Evolutionary conservation across 2,329 filamentous ascomycete genomes (phyloP), one percentile per base, ranked within the genome.

Genomic region (Pestalotiopsis sp.): DNA sequence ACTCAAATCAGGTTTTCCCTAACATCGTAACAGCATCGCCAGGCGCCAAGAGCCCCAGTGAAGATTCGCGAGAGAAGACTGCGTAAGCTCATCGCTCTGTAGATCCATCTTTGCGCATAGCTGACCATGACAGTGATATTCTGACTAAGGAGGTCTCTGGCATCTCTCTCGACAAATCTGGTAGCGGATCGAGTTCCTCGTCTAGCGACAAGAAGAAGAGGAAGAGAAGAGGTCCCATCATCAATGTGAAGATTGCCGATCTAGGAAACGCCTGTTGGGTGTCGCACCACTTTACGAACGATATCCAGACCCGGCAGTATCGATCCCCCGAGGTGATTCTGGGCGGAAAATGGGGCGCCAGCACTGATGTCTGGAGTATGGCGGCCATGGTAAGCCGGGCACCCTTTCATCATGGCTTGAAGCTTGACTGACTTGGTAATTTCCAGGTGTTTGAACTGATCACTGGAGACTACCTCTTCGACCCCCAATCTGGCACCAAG

Each of bases 341-440:
- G 23, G 96, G 96, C 52, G 90, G 94, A 3, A 98, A 98, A 84
- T 99, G 96, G 96, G 96, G 96, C 73, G 96, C 96, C n/a, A 98
- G 95, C 79, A 98, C 96, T 1, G 96, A 99, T 81, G 93, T 98
- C 7, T 99, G 96, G 96, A 98, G 95, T 82, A 99, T 99, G 96
- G 95, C 96, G 69, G 93, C 93, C 74, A 99, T 99, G 96, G 96
- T 98, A 87, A 76, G 90, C 25, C 20, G 17, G 6, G 27, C 36
- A 13, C 14, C 31, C n/a, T n/a, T 36, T 5, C n/a, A 36, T 20
- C 12, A 25, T 56, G 39, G 6, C 45, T 6, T 17, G 6, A 14
- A 31, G 13, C 17, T 13, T 45, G 17, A 31, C 17, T 38, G 11
- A 38, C 59, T 63, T 9, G 39, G 20, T 45, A 12, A 7, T 14